phyloP scores from a whole-genome alignment of 1,139 yeast species.

The Kluyveromyces sp. region DNA sequence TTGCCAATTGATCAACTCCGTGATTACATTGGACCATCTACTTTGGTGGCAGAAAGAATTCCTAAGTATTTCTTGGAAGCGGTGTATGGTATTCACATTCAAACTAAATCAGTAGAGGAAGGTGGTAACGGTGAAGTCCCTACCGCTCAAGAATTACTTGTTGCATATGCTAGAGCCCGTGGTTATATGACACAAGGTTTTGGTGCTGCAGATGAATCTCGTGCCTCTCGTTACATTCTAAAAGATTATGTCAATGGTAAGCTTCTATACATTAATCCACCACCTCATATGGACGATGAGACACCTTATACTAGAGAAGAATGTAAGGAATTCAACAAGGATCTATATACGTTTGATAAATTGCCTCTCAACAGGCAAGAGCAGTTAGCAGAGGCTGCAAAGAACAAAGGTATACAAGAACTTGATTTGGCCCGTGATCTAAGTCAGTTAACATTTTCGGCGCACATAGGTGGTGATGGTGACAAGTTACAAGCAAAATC shows the following conservation, averaged over 20 bases:
- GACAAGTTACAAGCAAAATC: constrained; percentile 33
- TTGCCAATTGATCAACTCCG: constrained; percentile 94
- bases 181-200: constrained; percentile 97
- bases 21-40: constrained; percentile 87
- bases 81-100: constrained; percentile 85
- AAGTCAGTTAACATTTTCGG: constrained; percentile 66
- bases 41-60: constrained; percentile 77
- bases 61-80: constrained; percentile 90
- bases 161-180: constrained; percentile 92
- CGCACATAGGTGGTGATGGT: constrained; percentile 52
- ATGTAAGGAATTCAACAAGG: constrained; percentile 61
- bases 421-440: constrained; percentile 67
- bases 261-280: constrained; percentile 77
- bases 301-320: constrained; percentile 43
- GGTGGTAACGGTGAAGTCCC: constrained; percentile 80
- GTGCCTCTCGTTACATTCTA: constrained; percentile 87
- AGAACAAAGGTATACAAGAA: constrained; percentile 44
- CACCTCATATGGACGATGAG: constrained; percentile 54
- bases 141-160: constrained; percentile 80
- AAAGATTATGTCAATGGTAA: constrained; percentile 95
- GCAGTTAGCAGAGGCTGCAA: constrained; percentile 60
- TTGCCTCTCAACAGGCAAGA: constrained; percentile 66
- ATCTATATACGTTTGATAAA: constrained; percentile 54
- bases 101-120: constrained; percentile 64
- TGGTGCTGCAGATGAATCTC: constrained; percentile 93